Evolutionary conservation across 371 early-diverging fungal genomes (phyloP), one percentile per base, ranked within the genome.

Genomic region (Sporodiniella umbellata): DNA sequence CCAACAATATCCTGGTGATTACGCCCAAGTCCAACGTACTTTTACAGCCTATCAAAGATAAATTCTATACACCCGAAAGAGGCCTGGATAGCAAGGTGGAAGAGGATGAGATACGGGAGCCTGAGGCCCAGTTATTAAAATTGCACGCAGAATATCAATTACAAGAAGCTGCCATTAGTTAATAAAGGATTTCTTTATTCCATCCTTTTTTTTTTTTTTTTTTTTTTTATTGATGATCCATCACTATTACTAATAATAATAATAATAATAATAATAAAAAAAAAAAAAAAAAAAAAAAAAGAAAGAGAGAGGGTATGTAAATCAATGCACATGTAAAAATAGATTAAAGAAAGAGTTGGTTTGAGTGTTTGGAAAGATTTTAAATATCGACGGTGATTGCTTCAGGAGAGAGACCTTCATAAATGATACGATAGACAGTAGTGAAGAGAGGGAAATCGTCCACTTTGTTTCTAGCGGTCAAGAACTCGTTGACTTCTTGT

Each of bases 341-440:
- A n/a, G n/a, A n/a, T n/a, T n/a, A n/a, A n/a, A n/a, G n/a, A n/a
- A n/a, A n/a, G n/a, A n/a, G n/a, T n/a, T n/a, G n/a, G n/a, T n/a
- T n/a, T n/a, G n/a, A n/a, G n/a, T n/a, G n/a, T n/a, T 4, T 10
- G 30, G 30, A 21, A 56, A n/a, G n/a, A n/a, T n/a, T 51, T 70
- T 76, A 80, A 52, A 81, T 78, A 39, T 80, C 77, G 48, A 73
- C 68, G 33, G 78, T 75, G 43, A 89, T 87, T 50, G 69, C 58
- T 46, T 70, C 62, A 21, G 79, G 68, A 24, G 79, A 70, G 30
- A 62, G 62, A 50, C 62, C 70, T 65, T 89, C 88, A 67, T 92
- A 96, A 52, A 91, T 87, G 53, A 97, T 90, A 48, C 83, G 72
- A 68, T 96, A 94, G 24, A 97, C 88, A 56, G 86, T 83, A 12